Base-by-base conservation (phyloP, 306 rosid genomes). In the Begonia peltatifolia region DNA sequence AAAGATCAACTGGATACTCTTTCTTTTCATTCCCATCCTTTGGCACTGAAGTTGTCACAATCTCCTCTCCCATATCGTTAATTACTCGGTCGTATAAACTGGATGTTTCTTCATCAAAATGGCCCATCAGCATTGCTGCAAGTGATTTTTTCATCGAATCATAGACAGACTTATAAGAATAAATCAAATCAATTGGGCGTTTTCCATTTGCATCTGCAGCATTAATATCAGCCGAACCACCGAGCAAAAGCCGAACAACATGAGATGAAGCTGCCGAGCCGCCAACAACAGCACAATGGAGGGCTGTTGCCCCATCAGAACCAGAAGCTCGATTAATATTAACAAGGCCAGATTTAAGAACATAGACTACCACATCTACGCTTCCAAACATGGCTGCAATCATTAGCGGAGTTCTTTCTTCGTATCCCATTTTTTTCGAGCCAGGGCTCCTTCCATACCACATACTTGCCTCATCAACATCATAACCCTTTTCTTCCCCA, bases 311-410 rank as follows among this genome's bases (percentile, higher is more conserved):
- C 11, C 73, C 42, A 65, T 87, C 96, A 1, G 80, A 76, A 9
- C 90, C 84, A 18, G 74, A 76, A 14, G 66, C 58, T 52, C 57
- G 54, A 61, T 84, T 84, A 54, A 87, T 85, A 78, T 87, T 83
- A 9, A 70, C 80, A 23, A 42, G 10, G 10, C 87, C 84, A 0
- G 65, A 72, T 22, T 59, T 67, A 42, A 87, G 67, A 13, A 87
- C 74, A 61, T 76, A 84, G 25, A 58, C 62, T n/a, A 84, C 43
- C 6, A 87, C 92, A 12, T 50, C 59, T 50, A 60, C 67, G 82
- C 94, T 84, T 53, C 92, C 96, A 41, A 76, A 87, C 92, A 74
- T 74, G 9, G 96, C 76, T 53, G 96, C 87, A 57, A 87, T 64
- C 94, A 84, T 79, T 38, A 84, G 85, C 44, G 96, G 92, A 0